Evolutionary conservation across 139 green algal genomes (phyloP).

Genomic region (Tetradesmus lagerheimii): DNA sequence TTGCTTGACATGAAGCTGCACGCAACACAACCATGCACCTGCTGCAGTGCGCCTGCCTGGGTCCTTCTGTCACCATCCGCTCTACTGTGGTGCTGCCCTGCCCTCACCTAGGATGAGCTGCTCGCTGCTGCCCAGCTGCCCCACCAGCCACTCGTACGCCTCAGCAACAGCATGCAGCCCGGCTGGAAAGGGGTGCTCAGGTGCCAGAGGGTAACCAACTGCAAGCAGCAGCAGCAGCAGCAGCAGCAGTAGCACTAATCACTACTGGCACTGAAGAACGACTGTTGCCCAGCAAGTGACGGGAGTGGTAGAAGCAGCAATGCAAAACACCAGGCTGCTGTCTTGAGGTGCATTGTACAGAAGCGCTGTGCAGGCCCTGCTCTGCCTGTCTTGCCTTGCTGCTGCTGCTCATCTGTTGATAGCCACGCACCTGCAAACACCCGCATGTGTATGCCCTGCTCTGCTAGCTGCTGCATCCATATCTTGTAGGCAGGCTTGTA

Average conservation of each 20-base stretch:
- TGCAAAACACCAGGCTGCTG: neutral
- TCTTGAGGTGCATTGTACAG: neutral
- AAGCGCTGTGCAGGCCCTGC: neutral
- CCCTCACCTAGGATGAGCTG: slow-evolving; percentile 23
- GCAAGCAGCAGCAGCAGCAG: neutral
- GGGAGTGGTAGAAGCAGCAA: neutral
- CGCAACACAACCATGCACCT: too few species aligned
- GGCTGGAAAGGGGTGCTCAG: slow-evolving; percentile 23
- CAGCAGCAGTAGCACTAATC: neutral
- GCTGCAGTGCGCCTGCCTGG: too few species aligned
- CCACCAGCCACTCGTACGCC: slow-evolving; percentile 16
- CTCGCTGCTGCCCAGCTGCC: slow-evolving; percentile 9
- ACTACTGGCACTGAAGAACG: neutral
- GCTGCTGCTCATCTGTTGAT: neutral
- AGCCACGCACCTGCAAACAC: neutral
- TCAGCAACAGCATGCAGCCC: neutral
- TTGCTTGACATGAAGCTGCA: too few species aligned
- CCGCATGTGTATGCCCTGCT: neutral
- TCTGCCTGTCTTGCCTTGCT: neutral
- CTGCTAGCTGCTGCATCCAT: slow-evolving; percentile 21
- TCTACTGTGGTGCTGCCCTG: neutral
- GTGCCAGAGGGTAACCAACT: slow-evolving; percentile 32
- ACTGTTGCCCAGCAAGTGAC: too few species aligned
- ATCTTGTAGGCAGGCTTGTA: slow-evolving; percentile 1
- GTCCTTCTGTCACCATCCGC: too few species aligned